A percentile compares a stretch with the other conserved stretches of the same genome.
Conservation (phyloP, 2,329 filamentous ascomycete species). For the Fusarium burgessii region DNA sequence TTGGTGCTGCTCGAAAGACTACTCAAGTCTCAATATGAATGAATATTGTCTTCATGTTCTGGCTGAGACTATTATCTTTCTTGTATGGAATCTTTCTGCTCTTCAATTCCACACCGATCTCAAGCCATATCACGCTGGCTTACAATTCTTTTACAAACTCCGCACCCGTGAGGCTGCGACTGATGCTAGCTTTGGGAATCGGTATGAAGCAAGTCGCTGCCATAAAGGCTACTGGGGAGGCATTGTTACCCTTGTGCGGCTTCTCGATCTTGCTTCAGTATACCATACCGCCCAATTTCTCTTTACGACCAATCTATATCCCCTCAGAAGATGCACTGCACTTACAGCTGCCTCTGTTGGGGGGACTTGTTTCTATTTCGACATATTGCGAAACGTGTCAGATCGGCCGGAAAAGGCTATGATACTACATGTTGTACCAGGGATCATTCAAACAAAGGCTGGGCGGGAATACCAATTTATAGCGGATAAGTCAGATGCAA, state of each 20-base stretch:
- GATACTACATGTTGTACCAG: neutral
- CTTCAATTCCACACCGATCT: fast-evolving
- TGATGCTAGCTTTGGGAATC: fast-evolving
- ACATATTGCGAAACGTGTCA: neutral
- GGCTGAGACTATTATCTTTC: neutral
- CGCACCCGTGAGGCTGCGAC: fast-evolving
- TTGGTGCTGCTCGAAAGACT: neutral
- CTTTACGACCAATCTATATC: fast-evolving
- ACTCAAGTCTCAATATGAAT: no score
- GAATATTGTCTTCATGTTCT: neutral
- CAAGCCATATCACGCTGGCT: neutral
- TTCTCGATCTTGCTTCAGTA: neutral
- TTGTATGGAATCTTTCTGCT: neutral
- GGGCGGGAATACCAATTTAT: fast-evolving
- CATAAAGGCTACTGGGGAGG: neutral
- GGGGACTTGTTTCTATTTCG: fast-evolving
- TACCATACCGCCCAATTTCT: neutral
- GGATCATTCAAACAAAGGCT: fast-evolving
- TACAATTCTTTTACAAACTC: fast-evolving
- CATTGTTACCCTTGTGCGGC: neutral
- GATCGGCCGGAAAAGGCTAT: neutral
- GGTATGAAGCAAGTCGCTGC: fast-evolving
- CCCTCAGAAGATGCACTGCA: fast-evolving
- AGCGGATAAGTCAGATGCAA: fast-evolving
- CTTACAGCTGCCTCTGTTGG: neutral